phyloP scores from a whole-genome alignment of 2,329 filamentous ascomycete genomes.

The Coniochaeta hoffmannii region DNA sequence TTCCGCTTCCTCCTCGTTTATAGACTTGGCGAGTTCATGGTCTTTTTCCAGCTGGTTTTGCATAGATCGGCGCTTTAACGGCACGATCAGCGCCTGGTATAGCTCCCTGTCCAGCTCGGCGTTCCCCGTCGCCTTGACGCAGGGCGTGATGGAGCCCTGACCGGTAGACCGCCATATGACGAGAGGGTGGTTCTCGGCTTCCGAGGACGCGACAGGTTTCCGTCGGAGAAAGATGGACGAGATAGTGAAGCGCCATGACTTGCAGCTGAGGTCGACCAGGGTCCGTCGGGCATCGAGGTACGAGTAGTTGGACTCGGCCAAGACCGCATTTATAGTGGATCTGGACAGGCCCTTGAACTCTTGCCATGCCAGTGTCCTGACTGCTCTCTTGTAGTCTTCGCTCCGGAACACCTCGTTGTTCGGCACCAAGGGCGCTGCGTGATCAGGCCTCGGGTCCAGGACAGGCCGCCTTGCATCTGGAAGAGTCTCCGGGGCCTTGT shows the following conservation, averaged over 20 bases:
- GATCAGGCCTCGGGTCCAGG: background rate
- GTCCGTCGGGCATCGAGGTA: slow-evolving; percentile 66
- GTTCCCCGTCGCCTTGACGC: slow-evolving; percentile 58
- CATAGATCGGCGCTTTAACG: slow-evolving; percentile 38
- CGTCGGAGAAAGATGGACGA: slow-evolving; percentile 63
- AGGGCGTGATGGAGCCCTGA: slow-evolving; percentile 49
- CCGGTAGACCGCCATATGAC: slow-evolving; percentile 53
- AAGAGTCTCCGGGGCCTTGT: slow-evolving; percentile 5
- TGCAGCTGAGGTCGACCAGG: slow-evolving; percentile 59
- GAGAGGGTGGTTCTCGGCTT: slow-evolving; percentile 54
- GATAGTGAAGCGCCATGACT: slow-evolving; percentile 71
- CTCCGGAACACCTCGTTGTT: slow-evolving; percentile 61
- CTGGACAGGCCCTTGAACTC: slow-evolving; percentile 71
- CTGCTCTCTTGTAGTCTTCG: slow-evolving; percentile 59
- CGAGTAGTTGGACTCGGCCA: slow-evolving; percentile 74
- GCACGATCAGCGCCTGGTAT: slow-evolving; percentile 47
- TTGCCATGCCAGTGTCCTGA: slow-evolving; percentile 58
- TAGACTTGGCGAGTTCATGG: slow-evolving; percentile 39
- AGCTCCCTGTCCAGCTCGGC: slow-evolving; percentile 57
- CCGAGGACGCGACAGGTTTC: slow-evolving; percentile 43
- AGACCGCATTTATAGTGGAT: slow-evolving; percentile 68
- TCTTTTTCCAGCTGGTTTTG: slow-evolving; percentile 42
- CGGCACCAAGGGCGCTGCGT: slow-evolving; percentile 30
- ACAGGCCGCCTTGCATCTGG: background rate
- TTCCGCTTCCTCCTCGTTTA: slow-evolving; percentile 55